Evolutionary conservation across 148 eudicot species (phyloP).

Genomic region (Polygonum maritimum): DNA sequence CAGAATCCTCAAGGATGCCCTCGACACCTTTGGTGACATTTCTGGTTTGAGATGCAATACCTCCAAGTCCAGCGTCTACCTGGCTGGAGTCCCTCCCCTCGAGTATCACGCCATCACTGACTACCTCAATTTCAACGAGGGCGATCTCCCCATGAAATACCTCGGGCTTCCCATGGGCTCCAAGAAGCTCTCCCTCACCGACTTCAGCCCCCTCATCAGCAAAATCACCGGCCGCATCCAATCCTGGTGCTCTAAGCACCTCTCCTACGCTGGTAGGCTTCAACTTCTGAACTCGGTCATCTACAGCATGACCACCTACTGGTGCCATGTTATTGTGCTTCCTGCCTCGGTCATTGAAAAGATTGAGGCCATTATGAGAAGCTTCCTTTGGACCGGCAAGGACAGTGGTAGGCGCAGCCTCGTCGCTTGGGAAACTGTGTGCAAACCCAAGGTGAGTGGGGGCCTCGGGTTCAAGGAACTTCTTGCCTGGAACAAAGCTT

Average conservation of each 20-base stretch:
- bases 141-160: neutral
- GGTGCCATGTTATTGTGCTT: no score
- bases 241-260: neutral
- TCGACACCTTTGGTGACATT: no score
- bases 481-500: no score
- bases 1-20: neutral
- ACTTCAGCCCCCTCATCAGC: neutral
- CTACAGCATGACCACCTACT: no score
- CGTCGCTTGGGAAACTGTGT: no score
- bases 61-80: neutral
- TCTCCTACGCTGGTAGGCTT: neutral
- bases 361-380: no score
- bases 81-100: neutral
- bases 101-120: neutral
- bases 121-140: neutral
- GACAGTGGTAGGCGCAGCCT: no score
- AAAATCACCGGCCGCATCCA: neutral
- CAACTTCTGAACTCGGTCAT: no score
- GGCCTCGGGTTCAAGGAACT: no score
- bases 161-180: neutral
- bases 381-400: no score
- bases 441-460: no score
- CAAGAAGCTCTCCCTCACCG: neutral
- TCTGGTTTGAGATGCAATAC: neutral
- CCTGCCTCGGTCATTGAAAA: no score